Evolutionary conservation across 2,329 filamentous ascomycete species (phyloP), one percentile per base, ranked within the genome.

Genomic region (Drechslerella coelobrocha): DNA sequence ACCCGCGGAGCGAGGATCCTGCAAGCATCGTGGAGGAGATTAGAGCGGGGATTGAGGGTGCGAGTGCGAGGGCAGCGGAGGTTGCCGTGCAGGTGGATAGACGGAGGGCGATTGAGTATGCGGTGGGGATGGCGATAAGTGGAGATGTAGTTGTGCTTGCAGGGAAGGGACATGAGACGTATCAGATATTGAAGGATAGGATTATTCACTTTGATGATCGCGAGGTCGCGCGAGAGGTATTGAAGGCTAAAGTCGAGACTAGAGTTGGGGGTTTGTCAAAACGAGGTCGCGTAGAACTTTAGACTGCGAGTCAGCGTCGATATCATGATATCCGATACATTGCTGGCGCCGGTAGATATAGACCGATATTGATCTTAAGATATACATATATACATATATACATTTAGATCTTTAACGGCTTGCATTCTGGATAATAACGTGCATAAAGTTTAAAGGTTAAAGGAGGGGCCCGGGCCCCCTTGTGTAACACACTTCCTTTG

Each of bases 151-250:
- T 68, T 2, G 31, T 68, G 37, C 24, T 68, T 6, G 56, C 63
- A 10, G 63, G 63, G 39, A 68, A 68, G 37, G 63, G 56, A 2
- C 63, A 68, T 29, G 63, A 68, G 34, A 61, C 29, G n/a, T 68
- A 68, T 47, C 63, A 68, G 14, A 2, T 56, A 6, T 3, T 61
- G 17, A 51, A 52, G 17, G 63, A 50, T 9, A 10, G 41, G 34
- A 51, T 5, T 6, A 34, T 54, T 8, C 39, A 24, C 2, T 68
- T 68, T 29, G 50, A 61, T 43, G 63, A 68, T 17, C 52, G 55
- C 6, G 56, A 55, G 17, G 53, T 68, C 10, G 56, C 27, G 10
- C 37, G 50, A 8, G 63, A 68, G 12, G 51, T 43, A n/a, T 27
- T 61, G 50, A 55, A 19, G 2, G 34, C 12, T 39, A n/a, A 39